Evolutionary conservation across 2,329 filamentous ascomycete species (phyloP), one percentile per base, ranked within the genome.

Genomic region (Arthroderma sp.): DNA sequence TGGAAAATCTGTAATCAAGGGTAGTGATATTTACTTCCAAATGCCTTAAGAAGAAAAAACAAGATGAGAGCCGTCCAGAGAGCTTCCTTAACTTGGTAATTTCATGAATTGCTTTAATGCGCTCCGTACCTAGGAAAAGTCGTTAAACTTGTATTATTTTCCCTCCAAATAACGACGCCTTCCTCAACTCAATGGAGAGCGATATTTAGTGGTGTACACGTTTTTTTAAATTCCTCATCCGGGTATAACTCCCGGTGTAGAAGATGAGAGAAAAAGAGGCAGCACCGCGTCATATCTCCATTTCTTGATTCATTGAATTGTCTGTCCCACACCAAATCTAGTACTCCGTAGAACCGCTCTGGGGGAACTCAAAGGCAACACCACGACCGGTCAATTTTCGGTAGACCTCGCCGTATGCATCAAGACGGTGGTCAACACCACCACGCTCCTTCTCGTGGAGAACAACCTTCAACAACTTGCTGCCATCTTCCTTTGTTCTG

Each of bases 391-490:
- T 98, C 74, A 98, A 82, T 73, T 89, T 86, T 79, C 90, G 89
- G 88, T 98, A 98, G 75, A 98, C 93, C 85, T 98, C 93, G 66
- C 89, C 88, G 84, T 98, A 98, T 76, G 91, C 96, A 80, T 98
- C 93, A 70, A 98, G 88, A 77, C 93, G 85, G 87, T 97, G 96
- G 84, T 98, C 93, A 70, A 98, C 91, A 77, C 91, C 90, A 73
- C 91, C 91, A 71, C 91, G 88, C 88, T 98, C 93, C 89, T 98
- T 98, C 88, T 97, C 93, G 78, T 98, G 93, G 61, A 98, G 85
- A 74, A 98, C 83, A 76, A 98, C 89, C 88, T 98, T 98, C 79
- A 97, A 85, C 75, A 89, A 80, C 88, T 97, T 97, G 86, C 82
- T 86, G 77, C 90, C 90, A 79, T 98, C 93, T 84, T 97, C 91